Evolutionary conservation across 2,329 filamentous ascomycete genomes (phyloP), one percentile per base, ranked within the genome.

Genomic region (Arthrobotrys sphaeroides): DNA sequence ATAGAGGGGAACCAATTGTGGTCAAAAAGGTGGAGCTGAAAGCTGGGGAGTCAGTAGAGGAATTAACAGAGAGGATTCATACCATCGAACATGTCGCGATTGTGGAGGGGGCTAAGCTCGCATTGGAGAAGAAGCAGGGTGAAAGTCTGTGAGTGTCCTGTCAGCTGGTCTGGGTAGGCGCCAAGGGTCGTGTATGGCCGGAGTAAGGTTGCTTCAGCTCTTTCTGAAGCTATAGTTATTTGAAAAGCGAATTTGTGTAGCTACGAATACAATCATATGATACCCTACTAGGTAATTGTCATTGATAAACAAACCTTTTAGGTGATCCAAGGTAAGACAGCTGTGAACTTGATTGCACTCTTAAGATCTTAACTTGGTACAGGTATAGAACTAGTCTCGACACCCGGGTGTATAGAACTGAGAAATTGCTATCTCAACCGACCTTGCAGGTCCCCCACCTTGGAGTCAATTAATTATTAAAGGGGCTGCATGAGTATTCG

Each of bases 1-100:
- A 97, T 83, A 87, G 90, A 80, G 93, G 93, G 1, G 85, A 87
- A 77, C 90, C 91, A 7, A 90, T 96, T 79, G 80, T 94, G 75
- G 87, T 90, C 1, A 82, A 86, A 77, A 90, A 94, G 82, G 88
- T 97, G 22, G 85, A 88, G 67, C 88, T 87, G 78, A 86, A 86
- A 73, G 85, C 87, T 53, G 89, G 88, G 36, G 89, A 92, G 80
- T 85, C 85, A 22, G 80, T 94, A 67, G 86, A 88, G 33, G 86
- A 87, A 57, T 85, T 97, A 26, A 87, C 93, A 83, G 84, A 87
- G 79, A 89, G 89, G 81, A 91, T 97, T 77, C 93, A 97, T 82
- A 83, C 83, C 18, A 85, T 89, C 28, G 94, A 97, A 84, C 93
- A 94, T 84, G 85, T 86, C 77, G 83, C 93, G 78, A 93, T 97